phyloP scores from a whole-genome alignment of 2,329 filamentous ascomycete genomes.

The Sarocladium oryzae region DNA sequence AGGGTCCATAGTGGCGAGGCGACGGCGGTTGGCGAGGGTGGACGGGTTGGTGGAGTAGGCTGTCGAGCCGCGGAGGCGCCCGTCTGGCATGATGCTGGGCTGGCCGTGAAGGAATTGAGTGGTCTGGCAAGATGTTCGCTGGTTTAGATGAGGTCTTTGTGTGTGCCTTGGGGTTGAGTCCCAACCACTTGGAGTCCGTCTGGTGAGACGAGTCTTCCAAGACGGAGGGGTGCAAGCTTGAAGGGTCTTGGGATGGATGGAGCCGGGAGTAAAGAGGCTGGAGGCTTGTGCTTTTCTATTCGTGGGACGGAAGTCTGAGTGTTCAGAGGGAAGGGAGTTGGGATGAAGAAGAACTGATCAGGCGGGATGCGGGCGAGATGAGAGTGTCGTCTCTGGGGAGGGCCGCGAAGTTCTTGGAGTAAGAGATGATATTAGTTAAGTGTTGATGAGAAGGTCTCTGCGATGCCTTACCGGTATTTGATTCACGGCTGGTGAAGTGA shows the following conservation, averaged over 20 bases:
- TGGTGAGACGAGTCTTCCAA: too few relatives aligned
- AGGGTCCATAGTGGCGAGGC: constrained; percentile 4
- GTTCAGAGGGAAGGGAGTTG: not conserved
- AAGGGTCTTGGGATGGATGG: not conserved
- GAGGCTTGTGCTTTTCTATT: not conserved
- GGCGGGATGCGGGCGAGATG: not conserved
- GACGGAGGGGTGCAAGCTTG: too few relatives aligned
- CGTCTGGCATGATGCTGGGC: constrained; percentile 11
- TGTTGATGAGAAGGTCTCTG: not conserved
- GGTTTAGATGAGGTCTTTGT: too few relatives aligned
- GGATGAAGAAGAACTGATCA: not conserved
- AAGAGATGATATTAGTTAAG: too few relatives aligned
- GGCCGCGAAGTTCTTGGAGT: too few relatives aligned
- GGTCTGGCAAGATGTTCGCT: too few relatives aligned
- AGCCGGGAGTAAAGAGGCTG: not conserved
- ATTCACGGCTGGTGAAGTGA: not conserved
- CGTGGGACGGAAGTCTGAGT: not conserved
- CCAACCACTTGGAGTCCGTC: too few relatives aligned
- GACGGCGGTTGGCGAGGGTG: constrained; percentile 5
- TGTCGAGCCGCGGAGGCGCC: constrained; percentile 4
- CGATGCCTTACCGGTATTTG: not conserved
- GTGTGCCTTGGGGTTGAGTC: too few relatives aligned
- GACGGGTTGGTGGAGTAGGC: constrained; percentile 10
- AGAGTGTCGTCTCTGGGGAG: too few relatives aligned
- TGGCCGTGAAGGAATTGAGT: not conserved